Conservation (phyloP, 2,329 filamentous ascomycete species). For the Dryadomyces quercivorus region DNA sequence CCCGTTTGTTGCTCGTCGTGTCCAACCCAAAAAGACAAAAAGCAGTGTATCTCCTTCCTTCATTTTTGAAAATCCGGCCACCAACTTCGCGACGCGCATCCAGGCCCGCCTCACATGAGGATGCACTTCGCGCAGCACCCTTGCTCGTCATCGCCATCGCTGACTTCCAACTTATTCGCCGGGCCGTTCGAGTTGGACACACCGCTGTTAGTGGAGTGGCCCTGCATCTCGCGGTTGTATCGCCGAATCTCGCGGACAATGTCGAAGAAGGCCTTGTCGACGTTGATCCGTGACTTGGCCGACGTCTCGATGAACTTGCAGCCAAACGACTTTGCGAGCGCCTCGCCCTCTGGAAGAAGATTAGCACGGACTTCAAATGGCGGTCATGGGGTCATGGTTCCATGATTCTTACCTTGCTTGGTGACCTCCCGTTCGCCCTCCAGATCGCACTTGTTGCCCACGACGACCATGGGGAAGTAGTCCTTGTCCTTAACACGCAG, state of each 20-base stretch:
- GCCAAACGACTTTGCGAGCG: constrained; percentile 72
- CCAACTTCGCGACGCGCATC: not conserved
- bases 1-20: not conserved
- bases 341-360: constrained; percentile 65
- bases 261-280: constrained; percentile 97
- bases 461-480: constrained; percentile 98
- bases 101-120: constrained; percentile 9
- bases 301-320: constrained; percentile 99
- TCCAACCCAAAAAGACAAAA: not conserved
- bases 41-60: not conserved
- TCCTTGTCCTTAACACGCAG: constrained; percentile 98
- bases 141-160: constrained; percentile 35
- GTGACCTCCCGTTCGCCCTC: constrained; percentile 85
- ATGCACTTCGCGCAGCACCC: constrained; percentile 11
- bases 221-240: constrained; percentile 97
- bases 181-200: constrained; percentile 49
- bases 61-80: not conserved
- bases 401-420: constrained; percentile 61
- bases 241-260: constrained; percentile 95
- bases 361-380: not conserved
- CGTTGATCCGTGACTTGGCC: constrained; percentile 94
- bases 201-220: constrained; percentile 62
- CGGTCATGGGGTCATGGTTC: too few relatives aligned
- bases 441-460: constrained; percentile 98
- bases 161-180: constrained; percentile 66